Evolutionary conservation across 352 stramenopile genomes (phyloP).

Genomic region (Pythium guiyangense): DNA sequence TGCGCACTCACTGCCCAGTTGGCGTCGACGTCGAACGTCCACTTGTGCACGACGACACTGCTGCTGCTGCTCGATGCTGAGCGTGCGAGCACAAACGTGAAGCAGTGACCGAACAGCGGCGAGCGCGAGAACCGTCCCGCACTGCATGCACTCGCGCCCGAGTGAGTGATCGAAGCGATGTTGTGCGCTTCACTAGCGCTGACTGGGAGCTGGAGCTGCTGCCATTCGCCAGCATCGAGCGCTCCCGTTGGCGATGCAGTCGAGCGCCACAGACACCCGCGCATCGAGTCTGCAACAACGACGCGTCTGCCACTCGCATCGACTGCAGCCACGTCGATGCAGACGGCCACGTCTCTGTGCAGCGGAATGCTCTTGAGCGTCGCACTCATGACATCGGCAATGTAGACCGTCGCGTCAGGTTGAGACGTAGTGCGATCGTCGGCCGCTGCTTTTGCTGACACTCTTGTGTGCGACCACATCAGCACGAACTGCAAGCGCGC

Average conservation of each 20-base stretch:
- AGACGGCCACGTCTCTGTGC: neutral
- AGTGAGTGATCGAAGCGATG: neutral
- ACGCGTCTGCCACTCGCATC: conserved; percentile 1
- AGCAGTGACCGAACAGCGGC: conserved; percentile 18
- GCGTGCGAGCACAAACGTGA: conserved; percentile 12
- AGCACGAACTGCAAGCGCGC: conserved; percentile 2
- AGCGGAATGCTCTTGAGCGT: conserved; percentile 3
- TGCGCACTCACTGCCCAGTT: conserved; percentile 8
- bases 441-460: neutral
- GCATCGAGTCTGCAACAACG: conserved; percentile 1
- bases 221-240: neutral
- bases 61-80: neutral
- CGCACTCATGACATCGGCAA: neutral
- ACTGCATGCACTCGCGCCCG: neutral
- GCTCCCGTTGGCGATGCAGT: neutral
- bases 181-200: neutral
- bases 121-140: conserved; percentile 14
- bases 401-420: neutral
- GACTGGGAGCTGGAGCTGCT: neutral
- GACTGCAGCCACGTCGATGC: neutral
- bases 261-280: conserved; percentile 2
- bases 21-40: conserved; percentile 11
- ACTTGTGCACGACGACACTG: neutral
- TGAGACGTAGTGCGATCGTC: neutral
- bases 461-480: neutral